A percentile compares a stretch with the other conserved stretches of the same genome.
These are phyloP conservation scores for Aspergillus nomiae DNA, from an alignment of 2,329 filamentous ascomycete species.

Conservation along the genomic window DNA sequence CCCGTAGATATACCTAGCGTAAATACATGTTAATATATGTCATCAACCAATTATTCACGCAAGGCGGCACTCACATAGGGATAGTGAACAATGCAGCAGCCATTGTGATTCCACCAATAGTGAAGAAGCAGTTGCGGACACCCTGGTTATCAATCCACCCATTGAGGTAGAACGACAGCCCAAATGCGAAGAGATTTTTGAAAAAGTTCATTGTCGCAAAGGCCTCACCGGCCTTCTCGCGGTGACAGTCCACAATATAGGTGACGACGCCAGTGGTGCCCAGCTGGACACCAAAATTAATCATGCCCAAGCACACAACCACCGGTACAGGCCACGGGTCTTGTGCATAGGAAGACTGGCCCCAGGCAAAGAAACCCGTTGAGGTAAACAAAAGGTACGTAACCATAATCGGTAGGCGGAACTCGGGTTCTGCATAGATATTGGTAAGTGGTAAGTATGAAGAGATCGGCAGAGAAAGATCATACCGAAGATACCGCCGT, in stretches of 20 bases:
- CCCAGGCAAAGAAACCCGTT: neutral
- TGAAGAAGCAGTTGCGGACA: constrained; percentile 40
- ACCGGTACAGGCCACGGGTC: neutral
- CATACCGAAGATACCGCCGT: neutral
- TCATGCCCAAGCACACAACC: neutral
- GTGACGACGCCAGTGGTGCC: neutral
- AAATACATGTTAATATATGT: neutral
- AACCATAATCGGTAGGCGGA: neutral
- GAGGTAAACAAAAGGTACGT: neutral
- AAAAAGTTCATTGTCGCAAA: neutral
- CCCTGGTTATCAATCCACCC: constrained; percentile 44
- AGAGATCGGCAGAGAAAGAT: neutral
- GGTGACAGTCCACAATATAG: neutral
- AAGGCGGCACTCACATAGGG: neutral
- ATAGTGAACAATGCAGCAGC: constrained; percentile 26
- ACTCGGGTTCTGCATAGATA: neutral
- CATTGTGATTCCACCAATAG: constrained; percentile 40
- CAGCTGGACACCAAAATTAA: neutral
- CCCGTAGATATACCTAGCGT: neutral
- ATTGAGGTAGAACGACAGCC: constrained; percentile 44
- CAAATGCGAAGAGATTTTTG: neutral
- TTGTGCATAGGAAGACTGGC: neutral
- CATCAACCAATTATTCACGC: neutral
- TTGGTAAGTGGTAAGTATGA: neutral
- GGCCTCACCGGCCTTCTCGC: neutral